Conservation (phyloP, 805 yeast genomes). For the Nakazawaea siamensis region DNA sequence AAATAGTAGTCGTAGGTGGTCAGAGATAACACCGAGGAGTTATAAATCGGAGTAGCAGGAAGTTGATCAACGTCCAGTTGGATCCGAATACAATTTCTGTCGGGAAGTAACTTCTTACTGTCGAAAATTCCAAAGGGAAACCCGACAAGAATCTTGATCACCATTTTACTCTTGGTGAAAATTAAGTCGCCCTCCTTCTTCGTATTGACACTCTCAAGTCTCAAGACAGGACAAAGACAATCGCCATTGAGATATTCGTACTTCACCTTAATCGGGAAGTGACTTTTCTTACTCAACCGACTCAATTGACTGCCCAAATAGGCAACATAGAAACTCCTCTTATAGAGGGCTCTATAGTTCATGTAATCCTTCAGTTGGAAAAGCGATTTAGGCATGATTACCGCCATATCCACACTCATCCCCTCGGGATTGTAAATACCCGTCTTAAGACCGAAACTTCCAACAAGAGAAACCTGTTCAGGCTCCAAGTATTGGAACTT, state of each 20-base stretch:
- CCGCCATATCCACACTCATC: slow-evolving; percentile 65
- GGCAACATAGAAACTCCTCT: slow-evolving; percentile 82
- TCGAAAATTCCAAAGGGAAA: slow-evolving; percentile 69
- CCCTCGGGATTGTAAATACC: slow-evolving; percentile 56
- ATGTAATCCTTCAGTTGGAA: slow-evolving; percentile 85
- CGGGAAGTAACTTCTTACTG: slow-evolving; percentile 66
- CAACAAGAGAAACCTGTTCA: slow-evolving; percentile 67
- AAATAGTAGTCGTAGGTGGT: slow-evolving; percentile 61
- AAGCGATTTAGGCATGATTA: slow-evolving; percentile 70
- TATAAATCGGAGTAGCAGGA: slow-evolving; percentile 83
- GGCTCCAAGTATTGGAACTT: slow-evolving; percentile 67
- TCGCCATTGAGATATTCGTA: slow-evolving; percentile 75
- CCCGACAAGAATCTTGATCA: slow-evolving; percentile 66
- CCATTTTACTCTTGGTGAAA: slow-evolving; percentile 59
- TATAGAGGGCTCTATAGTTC: slow-evolving; percentile 84
- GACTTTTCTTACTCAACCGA: slow-evolving; percentile 41
- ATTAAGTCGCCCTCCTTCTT: slow-evolving; percentile 43
- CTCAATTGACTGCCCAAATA: slow-evolving; percentile 62
- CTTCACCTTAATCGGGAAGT: slow-evolving; percentile 49
- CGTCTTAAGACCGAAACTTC: slow-evolving; percentile 84
- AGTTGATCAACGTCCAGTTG: slow-evolving; percentile 34
- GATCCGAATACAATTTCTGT: slow-evolving; percentile 74
- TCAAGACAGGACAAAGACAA: slow-evolving; percentile 64
- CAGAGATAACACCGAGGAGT: slow-evolving; percentile 69
- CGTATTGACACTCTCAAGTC: slow-evolving; percentile 47